Evolutionary conservation across 495 filamentous ascomycete genomes (phyloP), one percentile per base, ranked within the genome.

Genomic region (Beverwykella pulmonaria): DNA sequence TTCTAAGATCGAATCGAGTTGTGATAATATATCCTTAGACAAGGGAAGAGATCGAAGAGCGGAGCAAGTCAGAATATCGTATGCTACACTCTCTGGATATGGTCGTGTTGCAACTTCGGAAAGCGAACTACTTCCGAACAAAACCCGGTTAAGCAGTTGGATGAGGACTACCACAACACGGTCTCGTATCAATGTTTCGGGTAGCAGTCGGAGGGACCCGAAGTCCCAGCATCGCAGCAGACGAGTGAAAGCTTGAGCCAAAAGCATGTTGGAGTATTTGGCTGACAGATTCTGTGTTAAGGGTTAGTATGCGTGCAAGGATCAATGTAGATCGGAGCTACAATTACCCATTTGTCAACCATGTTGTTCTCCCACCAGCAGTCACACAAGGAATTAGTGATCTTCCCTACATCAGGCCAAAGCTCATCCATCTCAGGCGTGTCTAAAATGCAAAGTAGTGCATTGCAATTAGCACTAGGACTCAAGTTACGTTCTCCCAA

Each of bases 321-420:
- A 3, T 10, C 8, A 12, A 8, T 46, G 1, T 1, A 12, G 23
- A 32, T 1, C 54, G 30, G 1, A 17, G 19, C 15, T 15, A 10
- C 5, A 36, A 20, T 12, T 67, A 67, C 63, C 63, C 63, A 67
- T 60, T 67, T 67, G 32, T 67, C 63, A 7, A 22, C 20, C 12
- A 44, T 17, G 5, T 46, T 44, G 15, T 48, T 30, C 6, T 19
- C 20, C 15, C 17, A 58, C 53, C 53, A 58, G 14, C 17, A 7
- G 19, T 39, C 36, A 26, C 34, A 50, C 12, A 65, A 10, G 19
- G 53, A 67, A 14, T 30, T 15, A 14, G 49, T 29, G n/a, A 26
- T 25, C 25, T 53, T 67, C 17, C 9, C 44, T 12, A 65, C 50
- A 6, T 20, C 8, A 14, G 12, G 15, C 7, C 17, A 41, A 53